Evolutionary conservation across 805 yeast genomes (phyloP).

Genomic region (Lipomyces starkeyi): DNA sequence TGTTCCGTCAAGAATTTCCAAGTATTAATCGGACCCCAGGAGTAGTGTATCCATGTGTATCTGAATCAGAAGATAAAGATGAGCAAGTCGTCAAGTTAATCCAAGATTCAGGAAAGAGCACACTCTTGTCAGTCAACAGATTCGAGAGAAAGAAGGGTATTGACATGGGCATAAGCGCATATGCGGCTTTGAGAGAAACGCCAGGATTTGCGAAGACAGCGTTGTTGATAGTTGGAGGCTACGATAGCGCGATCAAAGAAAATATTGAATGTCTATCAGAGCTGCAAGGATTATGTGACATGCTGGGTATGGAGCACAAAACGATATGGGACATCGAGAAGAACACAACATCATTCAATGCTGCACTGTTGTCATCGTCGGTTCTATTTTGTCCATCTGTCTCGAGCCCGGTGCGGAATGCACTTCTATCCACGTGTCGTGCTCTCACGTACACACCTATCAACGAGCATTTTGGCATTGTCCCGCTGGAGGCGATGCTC

Average conservation of each 20-base stretch:
- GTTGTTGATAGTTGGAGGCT: slow-evolving; percentile 93
- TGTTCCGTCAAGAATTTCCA: slow-evolving; percentile 70
- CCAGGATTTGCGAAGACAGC: slow-evolving; percentile 47
- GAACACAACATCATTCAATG: slow-evolving; percentile 19
- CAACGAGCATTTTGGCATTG: slow-evolving; percentile 95
- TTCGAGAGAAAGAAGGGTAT: slow-evolving; percentile 87
- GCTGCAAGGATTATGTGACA: slow-evolving; percentile 57
- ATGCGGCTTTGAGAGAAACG: slow-evolving; percentile 52
- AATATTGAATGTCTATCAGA: slow-evolving; percentile 74
- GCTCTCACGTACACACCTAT: slow-evolving; percentile 86
- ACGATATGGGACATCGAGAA: slow-evolving; percentile 46
- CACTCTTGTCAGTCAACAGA: slow-evolving; percentile 80
- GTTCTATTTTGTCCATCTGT: slow-evolving; percentile 84
- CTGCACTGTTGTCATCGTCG: slow-evolving; percentile 44
- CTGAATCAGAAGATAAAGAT: slow-evolving; percentile 9
- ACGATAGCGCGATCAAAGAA: slow-evolving; percentile 74
- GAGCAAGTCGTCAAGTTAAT: slow-evolving; percentile 30
- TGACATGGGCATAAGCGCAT: slow-evolving; percentile 75
- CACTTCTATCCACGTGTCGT: slow-evolving; percentile 61
- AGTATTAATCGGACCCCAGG: slow-evolving; percentile 49
- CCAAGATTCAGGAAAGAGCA: slow-evolving; percentile 40
- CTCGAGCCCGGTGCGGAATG: slow-evolving; percentile 65
- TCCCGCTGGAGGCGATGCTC: slow-evolving; percentile 94
- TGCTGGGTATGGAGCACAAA: slow-evolving; percentile 53
- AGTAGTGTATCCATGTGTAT: slow-evolving; percentile 80